phyloP scores from a whole-genome alignment of 495 filamentous ascomycete species.

The Jackrogersella minutella region DNA sequence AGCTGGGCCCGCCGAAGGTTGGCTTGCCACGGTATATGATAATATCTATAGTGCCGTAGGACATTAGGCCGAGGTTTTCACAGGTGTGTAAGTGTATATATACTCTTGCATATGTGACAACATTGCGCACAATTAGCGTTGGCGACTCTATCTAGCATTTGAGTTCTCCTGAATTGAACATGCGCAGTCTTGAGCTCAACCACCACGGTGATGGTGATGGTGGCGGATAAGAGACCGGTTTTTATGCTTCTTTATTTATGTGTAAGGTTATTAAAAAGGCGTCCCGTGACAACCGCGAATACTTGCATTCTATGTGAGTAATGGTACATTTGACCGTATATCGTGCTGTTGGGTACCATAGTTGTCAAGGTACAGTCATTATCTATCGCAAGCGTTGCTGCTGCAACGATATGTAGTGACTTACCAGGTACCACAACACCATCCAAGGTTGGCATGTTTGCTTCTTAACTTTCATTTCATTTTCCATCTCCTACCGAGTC shows the following conservation, averaged over 20 bases:
- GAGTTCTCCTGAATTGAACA: background rate
- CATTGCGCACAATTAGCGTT: slow-evolving; percentile 20
- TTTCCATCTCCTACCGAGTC: background rate
- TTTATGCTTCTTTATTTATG: background rate
- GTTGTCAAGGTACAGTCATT: background rate
- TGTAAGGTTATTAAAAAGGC: background rate
- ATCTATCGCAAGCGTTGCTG: slow-evolving; percentile 8
- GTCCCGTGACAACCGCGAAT: background rate
- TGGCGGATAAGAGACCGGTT: background rate
- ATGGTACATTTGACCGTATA: background rate
- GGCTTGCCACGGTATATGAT: slow-evolving; percentile 83
- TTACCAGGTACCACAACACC: slow-evolving; percentile 6
- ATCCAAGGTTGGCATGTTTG: slow-evolving; percentile 3
- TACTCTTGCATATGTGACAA: slow-evolving; percentile 18
- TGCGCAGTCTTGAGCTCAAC: background rate
- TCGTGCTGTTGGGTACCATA: background rate
- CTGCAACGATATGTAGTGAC: background rate
- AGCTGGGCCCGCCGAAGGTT: slow-evolving; percentile 74
- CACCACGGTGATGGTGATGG: background rate
- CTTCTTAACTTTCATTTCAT: background rate
- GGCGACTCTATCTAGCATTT: slow-evolving; percentile 3
- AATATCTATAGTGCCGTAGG: slow-evolving; percentile 48
- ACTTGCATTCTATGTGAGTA: background rate
- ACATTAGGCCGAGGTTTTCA: background rate
- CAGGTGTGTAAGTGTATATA: slow-evolving; percentile 22